Conservation (phyloP, 2,329 filamentous ascomycete genomes). For the Tolypocladium endophyticum region DNA sequence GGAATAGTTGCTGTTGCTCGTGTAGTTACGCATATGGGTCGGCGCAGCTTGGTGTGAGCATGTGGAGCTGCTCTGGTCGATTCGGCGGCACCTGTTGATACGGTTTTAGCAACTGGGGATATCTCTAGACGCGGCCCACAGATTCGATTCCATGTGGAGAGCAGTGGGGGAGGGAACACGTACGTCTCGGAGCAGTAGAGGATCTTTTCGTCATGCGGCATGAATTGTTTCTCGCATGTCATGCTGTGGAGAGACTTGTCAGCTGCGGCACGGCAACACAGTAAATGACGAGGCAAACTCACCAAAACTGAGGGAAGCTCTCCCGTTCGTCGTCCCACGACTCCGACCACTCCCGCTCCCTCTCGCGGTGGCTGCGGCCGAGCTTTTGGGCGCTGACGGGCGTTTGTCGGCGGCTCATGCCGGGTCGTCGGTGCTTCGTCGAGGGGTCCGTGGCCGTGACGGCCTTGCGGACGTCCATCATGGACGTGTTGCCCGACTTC, state of each 20-base stretch:
- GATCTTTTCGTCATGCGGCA: conserved; percentile 44
- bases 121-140: background rate
- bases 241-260: conserved; percentile 32
- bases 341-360: conserved; percentile 39
- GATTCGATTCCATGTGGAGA: background rate
- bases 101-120: conserved; percentile 8
- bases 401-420: conserved; percentile 32
- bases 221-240: conserved; percentile 57
- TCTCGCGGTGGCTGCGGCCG: conserved; percentile 38
- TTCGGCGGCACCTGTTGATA: conserved; percentile 37
- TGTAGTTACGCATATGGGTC: conserved; percentile 17
- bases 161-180: conserved; percentile 17
- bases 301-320: conserved; percentile 57
- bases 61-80: conserved; percentile 34
- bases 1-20: conserved; percentile 24
- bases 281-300: conserved; percentile 21
- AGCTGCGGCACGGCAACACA: background rate
- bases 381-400: conserved; percentile 32
- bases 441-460: conserved; percentile 31
- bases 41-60: conserved; percentile 16
- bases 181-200: conserved; percentile 56
- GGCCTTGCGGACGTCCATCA: conserved; percentile 44
- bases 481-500: conserved; percentile 46
- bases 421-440: conserved; percentile 36
- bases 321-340: conserved; percentile 48